Conservation (phyloP, 495 filamentous ascomycete species). For the Elasticomyces elasticus region DNA sequence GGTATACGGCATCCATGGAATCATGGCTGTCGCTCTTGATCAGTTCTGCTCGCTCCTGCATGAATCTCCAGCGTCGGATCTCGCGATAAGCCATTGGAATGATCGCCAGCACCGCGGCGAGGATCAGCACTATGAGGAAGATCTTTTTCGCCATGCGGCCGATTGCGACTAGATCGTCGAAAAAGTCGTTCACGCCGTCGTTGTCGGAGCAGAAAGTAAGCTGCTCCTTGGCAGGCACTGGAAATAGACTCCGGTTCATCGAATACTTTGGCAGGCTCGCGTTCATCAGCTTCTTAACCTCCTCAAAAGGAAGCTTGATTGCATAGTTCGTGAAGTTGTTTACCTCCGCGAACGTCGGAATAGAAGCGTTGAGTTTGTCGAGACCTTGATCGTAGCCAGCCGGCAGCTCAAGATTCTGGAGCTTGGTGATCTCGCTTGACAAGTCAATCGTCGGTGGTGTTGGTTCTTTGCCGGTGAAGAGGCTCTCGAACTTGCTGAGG, state of each 20-base stretch:
- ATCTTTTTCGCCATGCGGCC: constrained; percentile 54
- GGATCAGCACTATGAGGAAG: constrained; percentile 59
- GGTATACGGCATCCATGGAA: constrained; percentile 80
- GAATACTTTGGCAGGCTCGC: constrained; percentile 54
- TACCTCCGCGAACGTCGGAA: constrained; percentile 75
- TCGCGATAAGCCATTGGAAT: constrained; percentile 72
- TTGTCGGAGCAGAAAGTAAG: constrained; percentile 83
- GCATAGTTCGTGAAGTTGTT: constrained; percentile 63
- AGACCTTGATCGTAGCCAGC: constrained; percentile 53
- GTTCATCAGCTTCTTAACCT: constrained; percentile 59
- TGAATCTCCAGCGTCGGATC: constrained; percentile 63
- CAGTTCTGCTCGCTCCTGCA: constrained; percentile 57
- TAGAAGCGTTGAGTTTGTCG: constrained; percentile 56
- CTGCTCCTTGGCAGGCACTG: constrained; percentile 67
- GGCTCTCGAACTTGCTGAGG: constrained; percentile 36
- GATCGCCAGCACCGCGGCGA: constrained; percentile 61
- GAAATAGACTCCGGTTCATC: constrained; percentile 68
- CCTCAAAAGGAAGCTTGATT: constrained; percentile 67
- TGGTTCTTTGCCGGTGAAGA: constrained; percentile 32
- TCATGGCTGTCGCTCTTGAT: constrained; percentile 58
- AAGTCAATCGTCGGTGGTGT: constrained; percentile 50
- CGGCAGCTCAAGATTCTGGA: constrained; percentile 63
- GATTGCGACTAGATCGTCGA: constrained; percentile 55
- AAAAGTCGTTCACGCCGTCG: constrained; percentile 77
- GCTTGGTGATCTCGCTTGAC: constrained; percentile 43